Evolutionary conservation across 371 early-diverging fungal genomes (phyloP).

Genomic region (Caulochytrium protostelioides): DNA sequence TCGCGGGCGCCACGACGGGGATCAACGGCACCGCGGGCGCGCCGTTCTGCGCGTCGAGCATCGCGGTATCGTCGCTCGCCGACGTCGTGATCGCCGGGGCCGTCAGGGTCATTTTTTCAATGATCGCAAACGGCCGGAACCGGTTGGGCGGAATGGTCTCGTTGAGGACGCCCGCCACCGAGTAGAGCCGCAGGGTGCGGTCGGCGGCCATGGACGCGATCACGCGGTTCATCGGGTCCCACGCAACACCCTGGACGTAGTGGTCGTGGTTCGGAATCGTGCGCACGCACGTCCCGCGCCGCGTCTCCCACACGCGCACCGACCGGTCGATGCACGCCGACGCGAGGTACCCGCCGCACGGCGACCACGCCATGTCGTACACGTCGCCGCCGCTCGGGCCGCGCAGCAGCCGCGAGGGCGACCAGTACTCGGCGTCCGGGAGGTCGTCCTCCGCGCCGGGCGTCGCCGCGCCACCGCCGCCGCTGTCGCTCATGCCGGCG

Average conservation of each 20-base stretch:
- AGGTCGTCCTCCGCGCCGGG: too few species aligned
- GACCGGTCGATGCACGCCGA: constrained; percentile 84
- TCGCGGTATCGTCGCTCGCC: too few species aligned
- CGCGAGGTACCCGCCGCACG: constrained; percentile 60
- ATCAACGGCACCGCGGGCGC: not conserved
- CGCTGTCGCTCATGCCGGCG: too few species aligned
- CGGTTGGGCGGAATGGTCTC: too few species aligned
- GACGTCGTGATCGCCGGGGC: too few species aligned
- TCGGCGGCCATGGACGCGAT: constrained; percentile 83
- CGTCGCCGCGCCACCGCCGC: too few species aligned
- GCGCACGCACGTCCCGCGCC: constrained; percentile 41
- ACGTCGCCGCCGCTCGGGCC: constrained; percentile 39
- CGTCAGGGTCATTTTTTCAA: too few species aligned
- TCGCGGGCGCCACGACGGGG: too few species aligned
- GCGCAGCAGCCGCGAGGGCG: too few species aligned
- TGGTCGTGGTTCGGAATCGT: constrained; percentile 67
- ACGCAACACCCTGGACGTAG: constrained; percentile 86
- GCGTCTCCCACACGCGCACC: constrained; percentile 58
- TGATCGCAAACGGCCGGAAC: too few species aligned
- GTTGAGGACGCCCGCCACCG: constrained; percentile 6
- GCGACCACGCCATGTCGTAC: constrained; percentile 88
- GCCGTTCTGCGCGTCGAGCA: not conserved
- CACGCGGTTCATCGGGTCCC: constrained; percentile 79
- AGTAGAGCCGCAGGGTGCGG: constrained; percentile 28
- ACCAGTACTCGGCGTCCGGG: too few species aligned